A percentile compares a stretch with the other conserved stretches of the same genome.
Conservation (phyloP, 2,329 filamentous ascomycete species). For the Metarhizium anisopliae region DNA sequence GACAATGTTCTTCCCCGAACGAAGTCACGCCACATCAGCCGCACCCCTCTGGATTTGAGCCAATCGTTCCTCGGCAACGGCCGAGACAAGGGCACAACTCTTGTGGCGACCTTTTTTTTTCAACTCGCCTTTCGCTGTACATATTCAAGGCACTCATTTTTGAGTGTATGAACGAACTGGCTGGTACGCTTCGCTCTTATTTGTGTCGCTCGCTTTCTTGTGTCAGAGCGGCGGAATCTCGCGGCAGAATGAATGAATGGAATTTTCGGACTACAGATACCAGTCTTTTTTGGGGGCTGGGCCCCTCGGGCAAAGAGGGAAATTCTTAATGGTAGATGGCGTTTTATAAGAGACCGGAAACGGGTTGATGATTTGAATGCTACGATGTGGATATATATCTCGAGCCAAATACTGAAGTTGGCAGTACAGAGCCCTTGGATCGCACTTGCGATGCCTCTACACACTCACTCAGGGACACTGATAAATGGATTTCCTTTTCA, state of each 20-base stretch:
- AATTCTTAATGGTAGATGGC: conserved; percentile 1
- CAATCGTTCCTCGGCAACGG: background rate
- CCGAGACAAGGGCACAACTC: background rate
- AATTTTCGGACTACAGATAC: conserved; percentile 6
- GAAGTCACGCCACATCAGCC: conserved; percentile 21
- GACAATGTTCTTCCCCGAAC: conserved; percentile 46
- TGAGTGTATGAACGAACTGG: background rate
- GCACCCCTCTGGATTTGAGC: conserved; percentile 41
- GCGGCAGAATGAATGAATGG: background rate
- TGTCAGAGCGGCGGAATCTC: background rate
- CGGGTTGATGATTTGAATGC: conserved; percentile 17
- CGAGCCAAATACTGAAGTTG: background rate
- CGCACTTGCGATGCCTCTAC: background rate
- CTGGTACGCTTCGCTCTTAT: conserved; percentile 1
- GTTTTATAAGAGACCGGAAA: conserved; percentile 4
- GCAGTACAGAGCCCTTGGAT: background rate
- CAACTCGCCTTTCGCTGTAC: conserved; percentile 19
- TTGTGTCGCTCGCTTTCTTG: background rate
- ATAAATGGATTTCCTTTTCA: background rate
- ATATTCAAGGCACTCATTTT: conserved; percentile 18
- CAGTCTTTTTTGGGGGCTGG: conserved; percentile 4
- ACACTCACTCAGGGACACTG: background rate
- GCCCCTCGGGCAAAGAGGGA: conserved; percentile 1
- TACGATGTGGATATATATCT: conserved; percentile 14
- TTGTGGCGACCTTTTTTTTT: background rate